phyloP scores from a whole-genome alignment of 805 yeast genomes.

The Candida coquimbonensis region DNA sequence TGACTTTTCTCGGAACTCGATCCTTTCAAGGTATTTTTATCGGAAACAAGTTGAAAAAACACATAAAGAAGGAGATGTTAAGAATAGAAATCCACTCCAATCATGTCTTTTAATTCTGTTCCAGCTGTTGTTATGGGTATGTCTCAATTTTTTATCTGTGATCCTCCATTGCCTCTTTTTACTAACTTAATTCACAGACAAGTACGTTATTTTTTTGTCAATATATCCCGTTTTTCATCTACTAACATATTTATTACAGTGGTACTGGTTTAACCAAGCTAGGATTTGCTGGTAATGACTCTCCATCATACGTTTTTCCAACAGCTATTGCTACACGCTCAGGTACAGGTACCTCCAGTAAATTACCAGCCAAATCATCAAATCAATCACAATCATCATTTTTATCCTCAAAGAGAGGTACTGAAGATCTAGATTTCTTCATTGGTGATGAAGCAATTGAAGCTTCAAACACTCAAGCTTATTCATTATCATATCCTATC shows the following conservation, averaged over 20 bases:
- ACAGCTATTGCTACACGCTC: slow-evolving; percentile 82
- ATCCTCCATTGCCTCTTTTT: not conserved
- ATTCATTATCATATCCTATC: slow-evolving; percentile 85
- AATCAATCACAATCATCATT: slow-evolving; percentile 35
- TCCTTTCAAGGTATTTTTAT: no score
- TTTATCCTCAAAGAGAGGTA: slow-evolving; percentile 60
- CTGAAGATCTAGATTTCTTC: slow-evolving; percentile 88
- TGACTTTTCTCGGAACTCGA: no score
- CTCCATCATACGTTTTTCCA: slow-evolving; percentile 95
- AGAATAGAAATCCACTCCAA: not conserved
- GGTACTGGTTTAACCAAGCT: slow-evolving; percentile 97
- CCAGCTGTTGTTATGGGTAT: slow-evolving; percentile 96
- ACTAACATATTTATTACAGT: slow-evolving; percentile 35
- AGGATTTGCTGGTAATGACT: slow-evolving; percentile 97
- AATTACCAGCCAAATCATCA: slow-evolving; percentile 37
- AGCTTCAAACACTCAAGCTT: slow-evolving; percentile 88
- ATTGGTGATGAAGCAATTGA: slow-evolving; percentile 93
- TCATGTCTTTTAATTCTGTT: slow-evolving; percentile 34
- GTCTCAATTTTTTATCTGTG: slow-evolving; percentile 26
- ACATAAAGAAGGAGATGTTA: not conserved
- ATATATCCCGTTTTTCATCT: not conserved
- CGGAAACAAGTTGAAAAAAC: no score
- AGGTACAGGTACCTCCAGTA: slow-evolving; percentile 36
- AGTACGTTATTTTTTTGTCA: slow-evolving; percentile 9
- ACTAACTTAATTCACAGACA: slow-evolving; percentile 18